Percentiles rank a stretch among this genome's conserved stretches.
These are phyloP conservation scores for Dioszegia hungarica DNA, from an alignment of 768 basidiomycete genomes.

Conservation along the genomic window DNA sequence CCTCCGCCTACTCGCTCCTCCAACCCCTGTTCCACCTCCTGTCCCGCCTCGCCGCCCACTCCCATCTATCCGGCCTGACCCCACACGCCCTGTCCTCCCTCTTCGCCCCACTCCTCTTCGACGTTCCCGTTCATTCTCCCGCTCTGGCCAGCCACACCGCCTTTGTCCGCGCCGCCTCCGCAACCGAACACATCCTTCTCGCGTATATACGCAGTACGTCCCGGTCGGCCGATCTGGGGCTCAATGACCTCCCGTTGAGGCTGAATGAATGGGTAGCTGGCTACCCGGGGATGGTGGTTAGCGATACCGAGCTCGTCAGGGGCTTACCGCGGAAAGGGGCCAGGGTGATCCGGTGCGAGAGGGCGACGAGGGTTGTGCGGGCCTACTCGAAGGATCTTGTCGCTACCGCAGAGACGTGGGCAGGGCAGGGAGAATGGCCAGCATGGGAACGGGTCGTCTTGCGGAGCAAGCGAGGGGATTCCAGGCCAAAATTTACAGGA, in stretches of 20 bases:
- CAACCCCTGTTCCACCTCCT: conserved; percentile 70
- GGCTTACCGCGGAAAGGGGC: conserved; percentile 67
- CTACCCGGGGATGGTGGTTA: conserved; percentile 74
- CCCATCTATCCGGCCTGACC: conserved; percentile 78
- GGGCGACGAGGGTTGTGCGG: conserved; percentile 72
- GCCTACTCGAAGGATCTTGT: conserved; percentile 85
- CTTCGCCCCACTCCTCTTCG: conserved; percentile 85
- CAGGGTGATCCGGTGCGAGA: conserved; percentile 68
- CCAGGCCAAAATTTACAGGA: conserved; percentile 25
- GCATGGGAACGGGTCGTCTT: conserved; percentile 38
- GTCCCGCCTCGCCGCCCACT: conserved; percentile 74
- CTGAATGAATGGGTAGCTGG: conserved; percentile 87
- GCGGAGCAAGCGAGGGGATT: conserved; percentile 11
- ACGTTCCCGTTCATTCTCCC: conserved; percentile 51
- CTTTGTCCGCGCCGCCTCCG: conserved; percentile 76
- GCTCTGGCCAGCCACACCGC: conserved; percentile 59
- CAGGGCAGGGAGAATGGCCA: conserved; percentile 28
- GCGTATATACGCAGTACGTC: conserved; percentile 77
- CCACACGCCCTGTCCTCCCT: conserved; percentile 83
- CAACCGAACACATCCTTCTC: conserved; percentile 89
- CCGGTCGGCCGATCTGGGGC: conserved; percentile 20
- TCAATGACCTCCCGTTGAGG: conserved; percentile 58
- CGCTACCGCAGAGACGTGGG: conserved; percentile 53
- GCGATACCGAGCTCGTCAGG: conserved; percentile 53
- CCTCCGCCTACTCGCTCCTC: conserved; percentile 21